Evolutionary conservation across 1,284 basidiomycete genomes (phyloP), one percentile per base, ranked within the genome.

Genomic region (Ceraceosorus bombacis): DNA sequence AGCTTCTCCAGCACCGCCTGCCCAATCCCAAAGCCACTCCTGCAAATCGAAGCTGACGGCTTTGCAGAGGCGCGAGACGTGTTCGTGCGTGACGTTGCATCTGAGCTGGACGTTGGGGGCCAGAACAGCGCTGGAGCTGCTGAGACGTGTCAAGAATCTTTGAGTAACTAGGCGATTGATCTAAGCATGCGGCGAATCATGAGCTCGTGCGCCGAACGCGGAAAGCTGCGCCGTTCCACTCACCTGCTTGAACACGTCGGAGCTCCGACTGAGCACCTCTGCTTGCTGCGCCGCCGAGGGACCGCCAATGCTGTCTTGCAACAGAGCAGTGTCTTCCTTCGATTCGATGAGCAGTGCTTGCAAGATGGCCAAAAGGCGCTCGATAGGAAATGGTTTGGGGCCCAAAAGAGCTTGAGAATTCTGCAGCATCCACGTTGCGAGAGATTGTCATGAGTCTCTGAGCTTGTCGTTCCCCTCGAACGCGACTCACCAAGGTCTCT

Each of bases 301-400:
- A 27, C 27, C 27, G 27, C 27, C 27, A 27, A 27, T 3, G 27
- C 27, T 27, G 27, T 27, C 27, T 27, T 27, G 27, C 27, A 27
- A 27, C 27, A 27, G 27, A 27, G 27, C 27, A 27, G 27, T 27
- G 27, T 86, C 84, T 0, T 80, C 81, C 62, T 88, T 89, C 65
- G 91, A 85, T 75, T 94, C 90, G 60, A 89, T 87, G 43, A 92
- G 79, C 6, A 96, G 79, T 0, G 86, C 83, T 2, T 89, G 89
- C 6, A 93, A 83, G 58, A 95, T 87, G 0, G 90, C 89, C 1
- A 91, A 75, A 55, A 95, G 78, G 17, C 92, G 80, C 73, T 95
- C 92, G 1, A 94, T 78, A 0, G 88, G 84, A 74, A 94, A 94
- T 0, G 87, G 78, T 52, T 83, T 82, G 0, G 92, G 92, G 0